phyloP scores from a whole-genome alignment of 352 stramenopile species.

The Aphanomyces invadans region DNA sequence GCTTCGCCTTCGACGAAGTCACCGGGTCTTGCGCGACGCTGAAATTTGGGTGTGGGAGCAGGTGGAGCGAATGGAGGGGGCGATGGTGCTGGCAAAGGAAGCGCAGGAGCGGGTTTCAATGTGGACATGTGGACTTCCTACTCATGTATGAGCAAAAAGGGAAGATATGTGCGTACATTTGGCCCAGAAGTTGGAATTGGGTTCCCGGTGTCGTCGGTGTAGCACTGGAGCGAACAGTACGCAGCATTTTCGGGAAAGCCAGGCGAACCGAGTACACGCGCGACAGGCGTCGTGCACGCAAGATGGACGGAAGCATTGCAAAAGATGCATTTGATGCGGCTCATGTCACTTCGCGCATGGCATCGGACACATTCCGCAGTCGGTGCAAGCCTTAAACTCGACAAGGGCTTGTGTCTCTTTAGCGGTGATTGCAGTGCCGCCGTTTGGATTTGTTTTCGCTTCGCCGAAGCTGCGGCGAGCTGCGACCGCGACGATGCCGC shows the following conservation, averaged over 20 bases:
- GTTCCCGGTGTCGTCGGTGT: not conserved
- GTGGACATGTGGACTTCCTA: not conserved
- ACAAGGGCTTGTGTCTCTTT: not conserved
- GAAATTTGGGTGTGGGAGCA: not conserved
- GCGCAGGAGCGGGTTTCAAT: not conserved
- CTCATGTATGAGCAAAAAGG: not conserved
- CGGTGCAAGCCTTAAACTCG: not conserved
- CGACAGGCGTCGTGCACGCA: conserved; percentile 9
- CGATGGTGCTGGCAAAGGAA: not conserved
- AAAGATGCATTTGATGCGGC: not conserved
- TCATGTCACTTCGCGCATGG: not conserved
- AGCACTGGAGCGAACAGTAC: conserved; percentile 18
- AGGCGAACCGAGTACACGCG: not conserved
- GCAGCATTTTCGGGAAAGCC: not conserved
- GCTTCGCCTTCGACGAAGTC: conserved; percentile 17
- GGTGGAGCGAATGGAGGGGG: not conserved
- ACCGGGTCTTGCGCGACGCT: not conserved
- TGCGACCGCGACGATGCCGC: not conserved
- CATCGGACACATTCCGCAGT: not conserved
- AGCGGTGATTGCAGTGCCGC: not conserved
- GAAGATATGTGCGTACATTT: not conserved
- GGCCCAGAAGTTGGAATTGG: not conserved
- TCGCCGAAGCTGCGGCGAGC: not conserved
- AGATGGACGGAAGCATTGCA: conserved; percentile 11
- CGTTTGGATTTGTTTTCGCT: conserved; percentile 10